Percentiles rank a stretch among this genome's conserved stretches.
phyloP scores from a whole-genome alignment of 257 asterid genomes.

The Solanum piurae region DNA sequence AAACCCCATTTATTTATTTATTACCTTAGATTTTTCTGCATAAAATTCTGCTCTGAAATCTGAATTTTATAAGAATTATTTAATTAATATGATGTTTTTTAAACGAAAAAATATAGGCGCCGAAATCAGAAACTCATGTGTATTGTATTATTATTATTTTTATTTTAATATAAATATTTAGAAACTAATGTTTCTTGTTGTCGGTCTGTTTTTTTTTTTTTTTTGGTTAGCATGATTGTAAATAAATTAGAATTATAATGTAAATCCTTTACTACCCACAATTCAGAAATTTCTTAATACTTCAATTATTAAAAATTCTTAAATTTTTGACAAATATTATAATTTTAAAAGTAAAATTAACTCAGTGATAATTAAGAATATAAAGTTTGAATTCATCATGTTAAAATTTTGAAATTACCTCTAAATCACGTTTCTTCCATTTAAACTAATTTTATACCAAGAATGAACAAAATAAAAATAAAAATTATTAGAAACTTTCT shows the following conservation, averaged over 20 bases:
- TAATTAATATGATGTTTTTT: not conserved
- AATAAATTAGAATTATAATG: not conserved
- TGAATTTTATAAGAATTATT: not conserved
- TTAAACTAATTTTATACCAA: too few species aligned
- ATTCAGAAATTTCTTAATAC: not conserved
- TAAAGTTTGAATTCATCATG: not conserved
- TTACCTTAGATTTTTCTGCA: not conserved
- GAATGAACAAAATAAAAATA: not conserved
- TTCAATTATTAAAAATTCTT: too few species aligned
- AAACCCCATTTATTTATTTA: not conserved
- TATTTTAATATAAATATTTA: not conserved
- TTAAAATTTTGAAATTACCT: too few species aligned
- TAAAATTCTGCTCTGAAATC: not conserved
- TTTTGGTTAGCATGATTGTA: not conserved
- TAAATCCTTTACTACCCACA: not conserved
- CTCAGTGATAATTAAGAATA: not conserved
- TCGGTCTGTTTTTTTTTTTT: not conserved
- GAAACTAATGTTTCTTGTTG: not conserved
- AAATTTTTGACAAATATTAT: too few species aligned
- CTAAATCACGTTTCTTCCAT: not conserved
- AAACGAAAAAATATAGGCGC: not conserved
- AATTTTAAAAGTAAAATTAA: too few species aligned
- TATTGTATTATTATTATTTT: not conserved
- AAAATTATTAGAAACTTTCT: too few species aligned
- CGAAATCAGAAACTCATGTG: not conserved